phyloP scores from a whole-genome alignment of 352 stramenopile species.

The Phytophthora niederhauseri region DNA sequence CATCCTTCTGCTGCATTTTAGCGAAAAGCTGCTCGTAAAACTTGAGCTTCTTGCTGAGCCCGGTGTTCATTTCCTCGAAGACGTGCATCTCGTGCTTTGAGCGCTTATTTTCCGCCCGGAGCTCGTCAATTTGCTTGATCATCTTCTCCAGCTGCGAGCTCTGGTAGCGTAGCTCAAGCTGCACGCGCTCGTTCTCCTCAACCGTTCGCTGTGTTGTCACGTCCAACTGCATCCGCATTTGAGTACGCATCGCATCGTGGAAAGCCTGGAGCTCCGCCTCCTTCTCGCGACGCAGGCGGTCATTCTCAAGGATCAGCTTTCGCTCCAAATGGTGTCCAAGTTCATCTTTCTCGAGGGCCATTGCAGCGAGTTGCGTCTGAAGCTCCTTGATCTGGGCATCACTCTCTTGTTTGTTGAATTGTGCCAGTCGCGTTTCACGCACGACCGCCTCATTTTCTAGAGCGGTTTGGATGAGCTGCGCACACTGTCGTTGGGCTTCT shows the following conservation, averaged over 20 bases:
- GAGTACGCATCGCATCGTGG: constrained; percentile 51
- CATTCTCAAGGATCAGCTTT: constrained; percentile 68
- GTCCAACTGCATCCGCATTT: constrained; percentile 64
- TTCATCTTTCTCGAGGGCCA: constrained; percentile 49
- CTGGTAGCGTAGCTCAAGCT: constrained; percentile 68
- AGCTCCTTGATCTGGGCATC: constrained; percentile 39
- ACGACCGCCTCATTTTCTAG: constrained; percentile 40
- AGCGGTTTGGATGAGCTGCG: constrained; percentile 39
- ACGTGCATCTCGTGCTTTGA: constrained; percentile 55
- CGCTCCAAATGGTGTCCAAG: constrained; percentile 54
- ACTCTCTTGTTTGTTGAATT: constrained; percentile 45
- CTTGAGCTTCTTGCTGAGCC: constrained; percentile 61
- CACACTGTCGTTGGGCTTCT: constrained; percentile 43
- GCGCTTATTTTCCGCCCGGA: constrained; percentile 45
- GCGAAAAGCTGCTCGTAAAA: constrained; percentile 75
- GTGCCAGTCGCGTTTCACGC: constrained; percentile 40
- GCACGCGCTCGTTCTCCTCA: constrained; percentile 66
- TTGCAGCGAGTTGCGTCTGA: constrained; percentile 27
- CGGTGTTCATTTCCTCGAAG: constrained; percentile 67
- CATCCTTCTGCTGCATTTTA: constrained; percentile 64
- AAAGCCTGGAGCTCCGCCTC: constrained; percentile 47
- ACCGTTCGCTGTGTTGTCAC: constrained; percentile 66
- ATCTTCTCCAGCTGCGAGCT: constrained; percentile 61
- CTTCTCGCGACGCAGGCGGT: constrained; percentile 57
- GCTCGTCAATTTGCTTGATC: constrained; percentile 52